Evolutionary conservation across 106 monocot species (phyloP).

Genomic region (Allium fistulosum): DNA sequence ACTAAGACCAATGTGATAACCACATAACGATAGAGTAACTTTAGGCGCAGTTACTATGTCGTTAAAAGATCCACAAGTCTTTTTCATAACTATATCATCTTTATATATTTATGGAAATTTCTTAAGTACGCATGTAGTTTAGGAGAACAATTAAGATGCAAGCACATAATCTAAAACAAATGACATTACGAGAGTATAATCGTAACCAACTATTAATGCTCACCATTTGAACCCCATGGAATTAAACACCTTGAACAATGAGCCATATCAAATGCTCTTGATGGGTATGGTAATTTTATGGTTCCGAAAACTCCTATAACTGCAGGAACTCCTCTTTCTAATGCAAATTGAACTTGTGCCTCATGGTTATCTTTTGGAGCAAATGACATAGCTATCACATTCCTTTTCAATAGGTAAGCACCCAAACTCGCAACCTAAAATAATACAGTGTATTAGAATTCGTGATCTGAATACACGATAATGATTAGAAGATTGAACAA

Average conservation of each 20-base stretch:
- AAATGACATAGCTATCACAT: conserved; percentile 72
- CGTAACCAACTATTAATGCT: not conserved
- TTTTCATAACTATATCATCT: too few species aligned
- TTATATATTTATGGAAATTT: too few species aligned
- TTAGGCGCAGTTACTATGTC: too few species aligned
- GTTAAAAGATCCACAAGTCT: too few species aligned
- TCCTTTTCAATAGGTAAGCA: conserved; percentile 45
- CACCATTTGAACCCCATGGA: conserved; percentile 59
- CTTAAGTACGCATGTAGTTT: too few species aligned
- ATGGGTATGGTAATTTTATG: conserved; percentile 48
- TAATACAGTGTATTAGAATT: not conserved
- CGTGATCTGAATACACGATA: not conserved
- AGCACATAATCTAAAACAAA: too few species aligned
- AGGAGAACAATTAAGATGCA: too few species aligned
- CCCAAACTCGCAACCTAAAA: conserved; percentile 62
- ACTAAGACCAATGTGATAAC: too few species aligned
- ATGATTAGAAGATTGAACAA: not conserved
- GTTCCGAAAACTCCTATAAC: conserved; percentile 66
- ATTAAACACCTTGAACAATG: conserved; percentile 66
- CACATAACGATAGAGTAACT: too few species aligned
- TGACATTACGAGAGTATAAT: too few species aligned
- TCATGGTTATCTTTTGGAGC: conserved; percentile 60
- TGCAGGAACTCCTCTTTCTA: conserved; percentile 65
- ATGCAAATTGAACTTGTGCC: conserved; percentile 70
- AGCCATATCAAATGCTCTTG: conserved; percentile 62